phyloP scores from a whole-genome alignment of 768 basidiomycete genomes.

The Mycena crocata region DNA sequence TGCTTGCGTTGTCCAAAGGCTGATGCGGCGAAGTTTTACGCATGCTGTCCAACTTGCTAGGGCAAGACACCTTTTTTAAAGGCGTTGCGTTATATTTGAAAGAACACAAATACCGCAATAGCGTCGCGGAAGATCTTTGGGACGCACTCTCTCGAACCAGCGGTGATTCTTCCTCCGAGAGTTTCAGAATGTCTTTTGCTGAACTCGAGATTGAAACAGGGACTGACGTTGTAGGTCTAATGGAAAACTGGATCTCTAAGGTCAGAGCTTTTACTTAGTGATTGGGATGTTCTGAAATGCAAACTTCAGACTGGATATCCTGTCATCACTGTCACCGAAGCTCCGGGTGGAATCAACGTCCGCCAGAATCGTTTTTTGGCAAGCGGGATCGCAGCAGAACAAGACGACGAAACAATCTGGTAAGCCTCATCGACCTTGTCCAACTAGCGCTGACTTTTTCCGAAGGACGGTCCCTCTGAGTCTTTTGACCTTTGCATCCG shows the following conservation, averaged over 20 bases:
- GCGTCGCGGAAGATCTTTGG: conserved; percentile 73
- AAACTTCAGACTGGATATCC: conserved; percentile 76
- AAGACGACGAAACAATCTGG: conserved; percentile 79
- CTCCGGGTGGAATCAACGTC: conserved; percentile 62
- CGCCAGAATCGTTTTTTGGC: conserved; percentile 80
- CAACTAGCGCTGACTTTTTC: conserved; percentile 8
- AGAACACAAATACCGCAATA: conserved; percentile 71
- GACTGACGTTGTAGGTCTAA: conserved; percentile 2
- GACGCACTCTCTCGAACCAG: conserved; percentile 69
- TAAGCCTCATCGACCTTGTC: conserved; percentile 51
- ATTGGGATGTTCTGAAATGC: conserved; percentile 68
- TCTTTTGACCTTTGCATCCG: neutral
- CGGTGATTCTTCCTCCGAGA: conserved; percentile 27
- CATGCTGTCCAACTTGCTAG: conserved; percentile 74
- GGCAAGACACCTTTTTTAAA: conserved; percentile 71
- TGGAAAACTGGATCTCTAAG: conserved; percentile 16
- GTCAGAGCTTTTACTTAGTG: conserved; percentile 9
- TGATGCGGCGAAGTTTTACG: conserved; percentile 58
- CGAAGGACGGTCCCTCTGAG: conserved; percentile 18
- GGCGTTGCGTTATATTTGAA: conserved; percentile 79
- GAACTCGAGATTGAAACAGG: neutral
- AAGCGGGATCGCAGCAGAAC: conserved; percentile 68
- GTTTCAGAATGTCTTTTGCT: neutral
- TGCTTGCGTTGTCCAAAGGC: neutral
- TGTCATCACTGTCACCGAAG: conserved; percentile 73